A percentile compares a stretch with the other conserved stretches of the same genome.
Conservation (phyloP, 164 flowering plant genomes). For the Hamamelis virginiana region DNA sequence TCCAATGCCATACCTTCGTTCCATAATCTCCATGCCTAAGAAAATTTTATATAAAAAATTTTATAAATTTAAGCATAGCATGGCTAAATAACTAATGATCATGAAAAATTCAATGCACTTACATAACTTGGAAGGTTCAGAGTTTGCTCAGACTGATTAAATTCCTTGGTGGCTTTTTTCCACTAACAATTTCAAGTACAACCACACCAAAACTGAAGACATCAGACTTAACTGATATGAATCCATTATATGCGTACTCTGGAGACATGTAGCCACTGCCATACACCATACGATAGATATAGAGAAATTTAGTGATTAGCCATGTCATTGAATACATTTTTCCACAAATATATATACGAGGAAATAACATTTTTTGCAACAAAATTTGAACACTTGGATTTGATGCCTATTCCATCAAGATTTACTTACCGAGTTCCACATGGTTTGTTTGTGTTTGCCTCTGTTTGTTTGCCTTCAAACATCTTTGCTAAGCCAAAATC, state of each 20-base stretch:
- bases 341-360: no score
- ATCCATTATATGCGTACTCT: conserved; percentile 9
- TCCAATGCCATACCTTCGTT: conserved; percentile 16
- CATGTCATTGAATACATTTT: no score
- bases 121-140: conserved; percentile 23
- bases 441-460: neutral
- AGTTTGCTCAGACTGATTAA: neutral
- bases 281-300: no score
- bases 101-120: conserved; percentile 3
- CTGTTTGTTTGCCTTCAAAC: neutral
- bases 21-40: conserved; percentile 33
- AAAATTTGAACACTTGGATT: no score
- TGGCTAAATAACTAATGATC: neutral
- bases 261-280: conserved; percentile 20
- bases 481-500: conserved; percentile 17
- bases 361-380: no score
- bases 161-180: conserved; percentile 15
- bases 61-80: no score
- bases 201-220: conserved; percentile 19
- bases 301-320: no score
- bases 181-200: conserved; percentile 27
- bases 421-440: conserved; percentile 12
- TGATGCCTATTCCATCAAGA: neutral
- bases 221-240: conserved; percentile 14
- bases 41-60: neutral